Percentiles rank a stretch among this genome's conserved stretches.
phyloP scores from a whole-genome alignment of 345 rosid species.

The Cardiospermum halicacabum region DNA sequence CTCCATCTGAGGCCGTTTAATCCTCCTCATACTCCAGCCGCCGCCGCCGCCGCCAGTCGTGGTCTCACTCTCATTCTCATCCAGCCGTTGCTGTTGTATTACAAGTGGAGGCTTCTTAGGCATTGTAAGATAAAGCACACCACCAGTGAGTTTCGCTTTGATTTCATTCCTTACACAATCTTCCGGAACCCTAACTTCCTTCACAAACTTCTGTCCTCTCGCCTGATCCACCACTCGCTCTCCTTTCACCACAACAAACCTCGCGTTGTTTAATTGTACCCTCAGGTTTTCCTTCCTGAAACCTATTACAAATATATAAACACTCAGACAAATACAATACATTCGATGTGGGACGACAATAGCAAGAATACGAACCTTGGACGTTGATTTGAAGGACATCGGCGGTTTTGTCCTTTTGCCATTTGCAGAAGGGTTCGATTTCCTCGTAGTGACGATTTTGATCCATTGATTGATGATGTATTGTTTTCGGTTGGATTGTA shows the following conservation, averaged over 20 bases:
- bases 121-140: slow-evolving; percentile 10
- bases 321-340: too few relatives aligned
- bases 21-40: neutral
- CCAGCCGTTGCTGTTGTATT: too few relatives aligned
- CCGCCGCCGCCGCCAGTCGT: neutral
- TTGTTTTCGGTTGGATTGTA: too few relatives aligned
- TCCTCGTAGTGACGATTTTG: slow-evolving; percentile 24
- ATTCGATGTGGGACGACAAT: too few relatives aligned
- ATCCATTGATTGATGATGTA: neutral
- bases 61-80: too few relatives aligned
- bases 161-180: neutral
- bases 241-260: slow-evolving; percentile 10
- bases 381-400: slow-evolving; percentile 41
- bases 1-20: neutral
- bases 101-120: neutral
- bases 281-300: slow-evolving; percentile 15
- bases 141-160: slow-evolving; percentile 5
- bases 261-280: neutral
- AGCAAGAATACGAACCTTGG: slow-evolving; percentile 25
- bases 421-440: slow-evolving; percentile 46
- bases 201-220: neutral
- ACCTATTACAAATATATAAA: slow-evolving; percentile 11
- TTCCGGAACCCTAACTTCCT: slow-evolving; percentile 6
- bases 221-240: neutral
- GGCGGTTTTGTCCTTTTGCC: slow-evolving; percentile 23